Evolutionary conservation across 2,329 filamentous ascomycete genomes (phyloP).

Genomic region (Anthostomella pinea): DNA sequence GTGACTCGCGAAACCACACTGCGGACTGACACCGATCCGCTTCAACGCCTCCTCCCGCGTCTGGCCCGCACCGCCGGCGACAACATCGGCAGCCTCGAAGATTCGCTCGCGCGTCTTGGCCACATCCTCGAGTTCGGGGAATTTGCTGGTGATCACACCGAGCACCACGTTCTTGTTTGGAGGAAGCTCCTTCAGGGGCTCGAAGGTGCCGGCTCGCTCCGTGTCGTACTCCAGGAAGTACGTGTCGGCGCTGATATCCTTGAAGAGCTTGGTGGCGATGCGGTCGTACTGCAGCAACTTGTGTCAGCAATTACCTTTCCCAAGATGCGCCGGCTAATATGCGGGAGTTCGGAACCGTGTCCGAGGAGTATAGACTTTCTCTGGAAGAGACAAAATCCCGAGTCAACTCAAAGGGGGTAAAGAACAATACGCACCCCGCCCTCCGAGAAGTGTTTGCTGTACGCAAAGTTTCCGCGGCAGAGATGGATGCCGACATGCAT

Average conservation of each 20-base stretch:
- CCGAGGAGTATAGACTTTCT: no score
- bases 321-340: no score
- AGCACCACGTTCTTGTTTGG: constrained; percentile 61
- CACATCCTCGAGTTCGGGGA: constrained; percentile 59
- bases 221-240: constrained; percentile 71
- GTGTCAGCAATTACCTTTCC: no score
- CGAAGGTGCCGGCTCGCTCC: constrained; percentile 61
- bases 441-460: constrained; percentile 64
- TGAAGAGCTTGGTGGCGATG: constrained; percentile 65
- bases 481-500: constrained; percentile 76
- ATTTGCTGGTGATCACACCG: constrained; percentile 63
- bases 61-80: constrained; percentile 65
- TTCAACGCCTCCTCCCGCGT: constrained; percentile 64
- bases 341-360: no score
- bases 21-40: constrained; percentile 67
- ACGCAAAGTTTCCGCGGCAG: constrained; percentile 67
- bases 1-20: constrained; percentile 74
- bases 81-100: constrained; percentile 61
- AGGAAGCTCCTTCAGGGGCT: constrained; percentile 60
- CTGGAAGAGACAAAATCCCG: no score
- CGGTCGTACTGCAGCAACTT: no score
- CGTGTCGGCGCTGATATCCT: constrained; percentile 60
- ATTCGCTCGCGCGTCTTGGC: constrained; percentile 59
- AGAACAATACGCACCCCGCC: no score
- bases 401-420: no score